Evolutionary conservation across 805 yeast species (phyloP), one percentile per base, ranked within the genome.

Genomic region (Helenozyma rhizophorensis): DNA sequence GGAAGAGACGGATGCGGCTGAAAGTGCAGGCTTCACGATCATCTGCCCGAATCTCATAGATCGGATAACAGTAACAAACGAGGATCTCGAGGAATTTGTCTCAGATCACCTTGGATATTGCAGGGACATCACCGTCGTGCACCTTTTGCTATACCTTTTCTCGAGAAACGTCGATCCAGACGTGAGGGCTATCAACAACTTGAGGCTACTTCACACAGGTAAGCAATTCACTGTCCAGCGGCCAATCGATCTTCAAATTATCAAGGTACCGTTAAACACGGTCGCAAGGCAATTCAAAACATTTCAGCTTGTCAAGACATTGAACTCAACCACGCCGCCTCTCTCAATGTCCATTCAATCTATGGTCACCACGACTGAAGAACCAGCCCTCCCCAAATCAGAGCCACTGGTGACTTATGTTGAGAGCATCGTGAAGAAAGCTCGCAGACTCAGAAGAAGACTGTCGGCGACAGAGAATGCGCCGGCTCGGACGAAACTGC

Each of bases 151-250:
- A 11, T 45, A 36, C 23, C 33, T 45, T 14, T 39, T 36, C 19
- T 22, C 36, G 14, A 24, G 16, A 14, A 34, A 31, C 10, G 11
- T 25, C 9, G 40, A 28, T 8, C 37, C 37, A 4, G 13, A 18
- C 8, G 29, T 33, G 14, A 15, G 30, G 4, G 21, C 23, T 30
- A 34, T 45, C 29, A 37, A 30, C 33, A 26, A 39, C 23, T 4
- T 41, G 27, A 41, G 34, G 35, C 47, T 45, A 6, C 30, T 45
- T 6, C 50, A 45, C 22, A 28, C 25, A 23, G 50, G 50, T 1
- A 30, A 34, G 33, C 40, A 27, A 23, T 43, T 36, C 27, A 12
- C 25, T 16, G 29, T 43, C 14, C 41, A 33, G 21, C 13, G 32
- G 18, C 17, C 18, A 17, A 26, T 30, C 12, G 44, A 43, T 25